Base-by-base conservation (phyloP, 2,329 filamentous ascomycete genomes). In the Knoxdaviesia capensis region DNA sequence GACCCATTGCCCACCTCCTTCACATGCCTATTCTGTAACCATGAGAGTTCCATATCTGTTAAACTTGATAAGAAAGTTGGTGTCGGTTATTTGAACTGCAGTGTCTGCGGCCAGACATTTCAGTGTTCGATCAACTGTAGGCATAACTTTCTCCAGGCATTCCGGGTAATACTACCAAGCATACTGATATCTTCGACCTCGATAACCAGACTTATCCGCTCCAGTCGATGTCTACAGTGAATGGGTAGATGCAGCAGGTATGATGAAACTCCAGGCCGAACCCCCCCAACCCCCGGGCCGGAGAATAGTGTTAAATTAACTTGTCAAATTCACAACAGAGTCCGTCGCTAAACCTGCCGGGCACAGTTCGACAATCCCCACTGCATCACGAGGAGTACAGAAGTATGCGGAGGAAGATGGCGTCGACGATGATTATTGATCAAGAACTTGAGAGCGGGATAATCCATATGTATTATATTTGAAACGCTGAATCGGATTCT, bases 21-120 rank as follows among this genome's bases (percentile, higher is more conserved):
- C 60, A 84, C 87, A 44, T 98, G 90, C 57, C 77, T 98, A 38
- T 98, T 98, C 64, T 98, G 90, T 69, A 96, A 94, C 59, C 87
- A 96, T 62, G 90, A 96, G 57, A 90, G 85, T 50, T 84, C 87
- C 0, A 83, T 98, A 41, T 71, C 75, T 31, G 82, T 94, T 50
- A 90, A 92, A 60, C 70, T 98, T 41, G 86, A 98, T 57, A 94
- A 93, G 68, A 96, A 96, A 58, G 68, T 76, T 31, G 85, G 85
- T 41, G 71, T 94, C 34, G 90, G 88, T 39, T 74, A 81, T 46
- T 68, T 98, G 30, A 75, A 79, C 45, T 98, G 90, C 65, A 93
- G 88, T 57, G 75, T 94, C 42, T 98, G 90, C 59, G 87, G 84
- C 3, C 88, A 96, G 62, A 79, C 77, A 46, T 98, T 93, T 56